phyloP scores from a whole-genome alignment of 257 asterid genomes.

The Solanum commersonii region DNA sequence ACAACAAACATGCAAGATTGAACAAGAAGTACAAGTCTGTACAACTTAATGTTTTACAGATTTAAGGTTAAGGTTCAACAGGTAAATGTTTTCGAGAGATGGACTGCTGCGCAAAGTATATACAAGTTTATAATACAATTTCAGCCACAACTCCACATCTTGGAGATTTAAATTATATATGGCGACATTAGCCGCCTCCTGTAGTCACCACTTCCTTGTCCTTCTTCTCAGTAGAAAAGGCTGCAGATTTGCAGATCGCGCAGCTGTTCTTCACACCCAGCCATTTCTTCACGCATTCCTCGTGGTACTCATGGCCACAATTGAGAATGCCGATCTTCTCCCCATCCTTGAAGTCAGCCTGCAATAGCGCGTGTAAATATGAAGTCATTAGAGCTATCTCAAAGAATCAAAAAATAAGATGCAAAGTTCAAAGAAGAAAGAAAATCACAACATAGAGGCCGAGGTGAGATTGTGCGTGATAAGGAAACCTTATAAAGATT shows the following conservation, averaged over 20 bases:
- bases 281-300: conserved; percentile 62
- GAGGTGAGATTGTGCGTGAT: background rate
- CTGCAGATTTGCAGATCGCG: conserved; percentile 72
- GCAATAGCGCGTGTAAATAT: background rate
- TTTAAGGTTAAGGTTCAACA: conserved; percentile 10
- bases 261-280: conserved; percentile 54
- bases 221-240: conserved; percentile 27
- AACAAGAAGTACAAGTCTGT: conserved; percentile 35
- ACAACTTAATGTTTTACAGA: conserved; percentile 35
- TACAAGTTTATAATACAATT: conserved; percentile 52
- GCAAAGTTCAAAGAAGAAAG: background rate
- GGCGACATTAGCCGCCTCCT: background rate
- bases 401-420: background rate
- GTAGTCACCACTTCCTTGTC: conserved; percentile 6
- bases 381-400: background rate
- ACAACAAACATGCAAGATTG: conserved; percentile 14
- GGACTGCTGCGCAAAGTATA: conserved; percentile 31
- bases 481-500: background rate
- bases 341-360: conserved; percentile 42
- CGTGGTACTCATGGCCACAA: conserved; percentile 73
- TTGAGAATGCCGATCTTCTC: conserved; percentile 46
- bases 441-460: background rate
- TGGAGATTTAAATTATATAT: conserved; percentile 19
- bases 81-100: conserved; percentile 11
- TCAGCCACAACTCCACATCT: conserved; percentile 18